Evolutionary conservation across 2,329 filamentous ascomycete genomes (phyloP).

Genomic region (Phyllosticta citrichinensis): DNA sequence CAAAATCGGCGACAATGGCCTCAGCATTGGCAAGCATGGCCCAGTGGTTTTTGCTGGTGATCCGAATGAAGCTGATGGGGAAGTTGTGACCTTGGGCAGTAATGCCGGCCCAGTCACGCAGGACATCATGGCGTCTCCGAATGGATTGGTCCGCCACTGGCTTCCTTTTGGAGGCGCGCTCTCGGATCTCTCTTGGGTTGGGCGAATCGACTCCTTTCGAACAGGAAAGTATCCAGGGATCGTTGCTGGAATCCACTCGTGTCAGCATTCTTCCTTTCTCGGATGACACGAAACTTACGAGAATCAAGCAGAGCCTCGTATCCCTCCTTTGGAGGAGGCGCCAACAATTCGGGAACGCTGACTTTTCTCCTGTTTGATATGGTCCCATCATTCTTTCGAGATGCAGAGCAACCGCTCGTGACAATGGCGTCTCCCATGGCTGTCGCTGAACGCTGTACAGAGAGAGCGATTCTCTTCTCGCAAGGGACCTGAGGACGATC

Average conservation of each 20-base stretch:
- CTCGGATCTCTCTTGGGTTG: conserved; percentile 29
- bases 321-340: conserved; percentile 25
- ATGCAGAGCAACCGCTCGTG: conserved; percentile 22
- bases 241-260: conserved; percentile 20
- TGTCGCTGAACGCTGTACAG: conserved; percentile 28
- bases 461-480: conserved; percentile 27
- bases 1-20: conserved; percentile 24
- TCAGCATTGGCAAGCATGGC: neutral
- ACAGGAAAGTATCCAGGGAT: conserved; percentile 32
- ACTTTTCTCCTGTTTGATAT: conserved; percentile 30
- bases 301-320: conserved; percentile 30
- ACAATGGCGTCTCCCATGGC: conserved; percentile 31
- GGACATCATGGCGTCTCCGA: conserved; percentile 30
- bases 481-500: conserved; percentile 4
- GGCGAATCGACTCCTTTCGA: conserved; percentile 14
- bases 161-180: conserved; percentile 20
- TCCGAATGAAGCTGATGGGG: neutral
- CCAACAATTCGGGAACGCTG: conserved; percentile 30
- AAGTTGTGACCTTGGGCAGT: conserved; percentile 9
- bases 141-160: conserved; percentile 27
- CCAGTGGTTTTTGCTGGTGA: neutral
- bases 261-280: conserved; percentile 12
- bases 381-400: conserved; percentile 25
- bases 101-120: conserved; percentile 28
- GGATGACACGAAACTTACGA: conserved; percentile 21